Evolutionary conservation across 768 basidiomycete species (phyloP), one percentile per base, ranked within the genome.

Genomic region (Pluteus cervinus): DNA sequence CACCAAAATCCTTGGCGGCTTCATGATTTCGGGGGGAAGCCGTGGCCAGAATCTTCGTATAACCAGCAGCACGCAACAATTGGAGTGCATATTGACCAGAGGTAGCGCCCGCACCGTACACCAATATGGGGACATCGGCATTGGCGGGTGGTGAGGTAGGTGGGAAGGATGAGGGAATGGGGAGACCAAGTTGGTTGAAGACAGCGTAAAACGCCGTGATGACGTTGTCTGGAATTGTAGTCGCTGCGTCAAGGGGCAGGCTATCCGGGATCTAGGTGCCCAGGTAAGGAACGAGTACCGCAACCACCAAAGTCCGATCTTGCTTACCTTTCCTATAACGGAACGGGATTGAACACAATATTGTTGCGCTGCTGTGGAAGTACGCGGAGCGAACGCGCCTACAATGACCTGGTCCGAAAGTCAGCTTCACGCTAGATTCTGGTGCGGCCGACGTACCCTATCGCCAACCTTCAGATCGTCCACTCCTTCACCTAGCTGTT

Each of bases 21-120:
- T 58, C 57, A 42, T 65, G 61, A 41, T 68, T 56, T 24, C 54
- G 56, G 29, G 55, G 40, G 1, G 67, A 69, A 5, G 71, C 68
- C 5, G 63, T 69, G 16, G 61, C 62, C 36, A 72, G 51, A 28
- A 72, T 52, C 21, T 58, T 63, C 21, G 50, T 66, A 53, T 69
- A 72, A 2, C 66, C 64, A 4, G 66, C 64, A 5, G 63, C 45
- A n/a, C 52, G 47, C 17, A 71, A 59, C n/a, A 71, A 53, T 41
- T 61, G 59, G 24, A 65, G 38, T 25, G 57, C 47, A 34, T 66
- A 69, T 31, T 61, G 52, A 1, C 66, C 71, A 5, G 61, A 44
- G 11, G 60, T 62, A 8, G 69, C 52, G 3, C 69, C 67, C 9
- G 61, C 68, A 20, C 71, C 71, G 40, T 71, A 71, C 15, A 72